phyloP scores from a whole-genome alignment of 2,329 filamentous ascomycete species.

The Colletotrichum sp. region DNA sequence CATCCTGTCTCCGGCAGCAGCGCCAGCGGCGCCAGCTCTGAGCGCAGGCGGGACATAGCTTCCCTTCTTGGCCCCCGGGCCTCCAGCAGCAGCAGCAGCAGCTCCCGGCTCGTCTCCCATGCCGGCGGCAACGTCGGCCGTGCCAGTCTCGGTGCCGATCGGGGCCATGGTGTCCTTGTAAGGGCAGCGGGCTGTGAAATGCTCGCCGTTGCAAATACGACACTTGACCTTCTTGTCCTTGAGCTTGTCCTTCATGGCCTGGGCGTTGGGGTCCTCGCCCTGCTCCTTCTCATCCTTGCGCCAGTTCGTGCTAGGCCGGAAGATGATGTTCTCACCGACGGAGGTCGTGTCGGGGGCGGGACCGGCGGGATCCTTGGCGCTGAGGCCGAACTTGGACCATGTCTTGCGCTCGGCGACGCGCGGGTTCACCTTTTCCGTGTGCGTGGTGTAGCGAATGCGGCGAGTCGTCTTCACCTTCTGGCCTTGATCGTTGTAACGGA shows the following conservation, averaged over 20 bases:
- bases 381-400: slow-evolving; percentile 92
- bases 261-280: slow-evolving; percentile 74
- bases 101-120: slow-evolving; percentile 53
- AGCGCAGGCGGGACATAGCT: slow-evolving; percentile 96
- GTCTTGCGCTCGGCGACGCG: slow-evolving; percentile 92
- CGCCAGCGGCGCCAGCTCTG: slow-evolving; percentile 69
- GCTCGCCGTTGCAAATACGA: slow-evolving; percentile 97
- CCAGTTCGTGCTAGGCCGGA: slow-evolving; percentile 93
- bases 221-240: slow-evolving; percentile 99
- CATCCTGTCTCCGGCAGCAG: slow-evolving; percentile 80
- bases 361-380: slow-evolving; percentile 82
- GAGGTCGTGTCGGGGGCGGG: slow-evolving; percentile 90
- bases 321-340: slow-evolving; percentile 97
- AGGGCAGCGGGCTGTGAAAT: slow-evolving; percentile 98
- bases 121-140: slow-evolving; percentile 60
- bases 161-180: slow-evolving; percentile 99
- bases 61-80: slow-evolving; percentile 72
- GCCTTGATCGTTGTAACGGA: slow-evolving; percentile 88
- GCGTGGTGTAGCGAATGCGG: slow-evolving; percentile 88
- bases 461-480: slow-evolving; percentile 98
- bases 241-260: slow-evolving; percentile 79
- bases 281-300: slow-evolving; percentile 87
- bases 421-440: slow-evolving; percentile 94
- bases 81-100: slow-evolving; percentile 60
- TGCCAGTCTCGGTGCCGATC: slow-evolving; percentile 62